phyloP scores from a whole-genome alignment of 1,284 basidiomycete species.

The Anthracocystis panici-leucophaei region DNA sequence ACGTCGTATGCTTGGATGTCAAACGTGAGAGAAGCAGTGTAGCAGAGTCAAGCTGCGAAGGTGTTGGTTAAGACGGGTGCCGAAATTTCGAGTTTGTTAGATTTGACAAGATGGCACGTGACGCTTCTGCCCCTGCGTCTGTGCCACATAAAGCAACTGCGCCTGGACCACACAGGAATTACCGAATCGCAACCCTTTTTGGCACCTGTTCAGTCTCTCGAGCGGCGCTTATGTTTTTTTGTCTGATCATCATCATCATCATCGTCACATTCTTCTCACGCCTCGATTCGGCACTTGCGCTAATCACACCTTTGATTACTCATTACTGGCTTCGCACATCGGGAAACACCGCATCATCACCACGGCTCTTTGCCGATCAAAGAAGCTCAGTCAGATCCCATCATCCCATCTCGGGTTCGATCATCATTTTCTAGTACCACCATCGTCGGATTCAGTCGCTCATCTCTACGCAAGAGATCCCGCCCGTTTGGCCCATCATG shows the following conservation, averaged over 20 bases:
- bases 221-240: background rate
- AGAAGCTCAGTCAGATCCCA: background rate
- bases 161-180: constrained; percentile 15
- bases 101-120: background rate
- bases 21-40: background rate
- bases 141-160: constrained; percentile 4
- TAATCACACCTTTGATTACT: background rate
- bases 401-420: background rate
- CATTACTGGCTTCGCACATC: background rate
- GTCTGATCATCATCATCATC: background rate
- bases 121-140: constrained; percentile 8
- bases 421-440: background rate
- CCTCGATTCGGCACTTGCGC: constrained; percentile 4
- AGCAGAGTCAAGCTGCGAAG: background rate
- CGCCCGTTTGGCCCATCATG: constrained; percentile 42
- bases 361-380: background rate
- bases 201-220: background rate
- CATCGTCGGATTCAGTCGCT: background rate
- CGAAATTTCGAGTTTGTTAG: background rate
- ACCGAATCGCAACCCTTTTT: background rate
- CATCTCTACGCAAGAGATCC: background rate
- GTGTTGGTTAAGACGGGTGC: constrained; percentile 1
- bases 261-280: constrained; percentile 1
- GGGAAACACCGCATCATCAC: background rate
- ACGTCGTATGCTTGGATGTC: background rate